These are phyloP conservation scores for Monilinia vaccinii-corymbosi DNA, from an alignment of 2,329 filamentous ascomycete species.

Conservation along the genomic window DNA sequence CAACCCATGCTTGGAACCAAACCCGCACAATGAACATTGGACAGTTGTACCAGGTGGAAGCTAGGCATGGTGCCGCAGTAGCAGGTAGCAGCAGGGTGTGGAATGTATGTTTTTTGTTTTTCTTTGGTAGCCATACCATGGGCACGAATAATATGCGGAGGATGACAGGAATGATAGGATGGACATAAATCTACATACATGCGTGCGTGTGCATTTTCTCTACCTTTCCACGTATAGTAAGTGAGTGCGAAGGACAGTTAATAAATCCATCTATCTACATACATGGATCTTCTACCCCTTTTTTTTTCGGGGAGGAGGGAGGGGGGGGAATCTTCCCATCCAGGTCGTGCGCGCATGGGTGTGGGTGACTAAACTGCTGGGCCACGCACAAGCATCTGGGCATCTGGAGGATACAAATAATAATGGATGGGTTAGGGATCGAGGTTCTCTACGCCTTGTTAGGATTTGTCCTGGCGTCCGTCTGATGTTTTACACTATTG, in stretches of 20 bases:
- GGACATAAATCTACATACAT: not conserved
- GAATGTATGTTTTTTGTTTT: not conserved
- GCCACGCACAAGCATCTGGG: not conserved
- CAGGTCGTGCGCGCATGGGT: slow-evolving; percentile 3
- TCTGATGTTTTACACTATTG: not conserved
- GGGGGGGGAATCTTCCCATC: not conserved
- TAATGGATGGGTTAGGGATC: not conserved
- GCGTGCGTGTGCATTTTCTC: not conserved
- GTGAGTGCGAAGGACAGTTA: not conserved
- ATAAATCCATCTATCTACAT: not conserved
- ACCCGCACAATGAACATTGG: not conserved
- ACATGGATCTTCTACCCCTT: slow-evolving; percentile 1
- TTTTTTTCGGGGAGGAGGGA: not conserved
- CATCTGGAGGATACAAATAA: not conserved
- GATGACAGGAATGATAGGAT: not conserved
- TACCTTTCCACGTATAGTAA: not conserved
- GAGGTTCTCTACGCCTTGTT: too few species aligned
- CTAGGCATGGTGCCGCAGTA: not conserved
- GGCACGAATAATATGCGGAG: not conserved
- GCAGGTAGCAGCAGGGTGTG: too few species aligned
- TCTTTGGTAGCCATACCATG: not conserved
- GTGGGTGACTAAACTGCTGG: slow-evolving; percentile 1
- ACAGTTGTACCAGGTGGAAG: not conserved
- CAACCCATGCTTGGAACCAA: slow-evolving; percentile 7
- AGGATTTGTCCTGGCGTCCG: not conserved